These are phyloP conservation scores for Metschnikowia noctiluminum DNA, from an alignment of 805 yeast genomes.

Conservation along the genomic window DNA sequence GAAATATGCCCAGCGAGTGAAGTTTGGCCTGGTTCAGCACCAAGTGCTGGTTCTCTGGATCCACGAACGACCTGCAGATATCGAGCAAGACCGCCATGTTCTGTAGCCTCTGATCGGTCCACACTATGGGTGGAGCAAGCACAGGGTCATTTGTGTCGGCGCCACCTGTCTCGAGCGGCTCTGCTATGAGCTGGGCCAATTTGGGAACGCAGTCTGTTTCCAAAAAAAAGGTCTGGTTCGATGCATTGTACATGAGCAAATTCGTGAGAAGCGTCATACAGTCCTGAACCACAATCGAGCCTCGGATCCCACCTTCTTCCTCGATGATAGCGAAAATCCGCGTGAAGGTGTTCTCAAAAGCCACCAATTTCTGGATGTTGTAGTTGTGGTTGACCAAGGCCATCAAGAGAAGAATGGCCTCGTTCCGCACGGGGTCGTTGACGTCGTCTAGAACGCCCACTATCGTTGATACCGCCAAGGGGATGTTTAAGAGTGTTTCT, in stretches of 20 bases:
- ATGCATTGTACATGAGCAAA: conserved; percentile 74
- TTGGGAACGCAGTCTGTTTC: conserved; percentile 79
- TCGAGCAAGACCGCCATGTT: conserved; percentile 68
- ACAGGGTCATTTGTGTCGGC: conserved; percentile 16
- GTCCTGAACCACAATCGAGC: conserved; percentile 88
- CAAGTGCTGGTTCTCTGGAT: conserved; percentile 67
- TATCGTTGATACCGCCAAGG: conserved; percentile 75
- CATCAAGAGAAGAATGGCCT: conserved; percentile 78
- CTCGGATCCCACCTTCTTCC: conserved; percentile 86
- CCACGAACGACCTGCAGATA: conserved; percentile 67
- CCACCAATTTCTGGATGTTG: conserved; percentile 88
- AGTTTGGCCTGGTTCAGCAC: conserved; percentile 58
- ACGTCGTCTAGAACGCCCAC: conserved; percentile 49
- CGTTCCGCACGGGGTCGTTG: conserved; percentile 85
- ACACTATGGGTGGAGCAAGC: conserved; percentile 44
- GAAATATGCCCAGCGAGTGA: conserved; percentile 57
- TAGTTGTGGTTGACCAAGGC: conserved; percentile 76
- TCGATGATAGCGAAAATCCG: conserved; percentile 72
- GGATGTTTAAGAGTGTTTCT: conserved; percentile 66
- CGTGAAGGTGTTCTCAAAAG: conserved; percentile 91
- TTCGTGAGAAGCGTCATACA: conserved; percentile 73
- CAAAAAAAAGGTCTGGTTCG: conserved; percentile 84
- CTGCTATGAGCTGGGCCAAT: conserved; percentile 58
- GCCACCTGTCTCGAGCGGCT: conserved; percentile 46
- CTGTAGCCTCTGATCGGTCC: conserved; percentile 74